A percentile compares a stretch with the other conserved stretches of the same genome.
phyloP scores from a whole-genome alignment of 805 yeast genomes.

The Pichia deserticola region DNA sequence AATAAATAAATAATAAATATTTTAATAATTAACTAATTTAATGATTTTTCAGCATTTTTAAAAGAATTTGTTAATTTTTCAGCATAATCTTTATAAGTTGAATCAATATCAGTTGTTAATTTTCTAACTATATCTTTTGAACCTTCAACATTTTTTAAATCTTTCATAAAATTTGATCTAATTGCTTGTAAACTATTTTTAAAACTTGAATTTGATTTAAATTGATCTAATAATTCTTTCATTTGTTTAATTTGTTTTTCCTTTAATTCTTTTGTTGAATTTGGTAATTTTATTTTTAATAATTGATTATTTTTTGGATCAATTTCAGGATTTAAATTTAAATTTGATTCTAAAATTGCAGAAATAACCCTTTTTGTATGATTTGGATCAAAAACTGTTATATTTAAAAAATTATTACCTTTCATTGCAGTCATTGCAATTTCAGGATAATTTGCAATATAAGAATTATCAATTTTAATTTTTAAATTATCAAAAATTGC shows the following conservation, averaged over 20 bases:
- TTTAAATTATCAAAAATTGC: constrained; percentile 53
- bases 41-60: constrained; percentile 44
- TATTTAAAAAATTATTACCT: constrained; percentile 52
- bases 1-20: no score
- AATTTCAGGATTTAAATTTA: constrained; percentile 74
- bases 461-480: constrained; percentile 42
- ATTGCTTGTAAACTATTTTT: constrained; percentile 47
- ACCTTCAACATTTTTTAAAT: constrained; percentile 38
- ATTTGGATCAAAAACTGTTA: constrained; percentile 85
- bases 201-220: constrained; percentile 40
- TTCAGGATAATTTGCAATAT: constrained; percentile 42
- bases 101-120: constrained; percentile 56
- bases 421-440: constrained; percentile 67
- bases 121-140: constrained; percentile 50
- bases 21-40: constrained; percentile 13
- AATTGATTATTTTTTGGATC: constrained; percentile 69
- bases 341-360: constrained; percentile 57
- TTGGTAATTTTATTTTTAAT: constrained; percentile 67
- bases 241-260: constrained; percentile 46
- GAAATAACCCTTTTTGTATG: constrained; percentile 63
- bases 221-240: constrained; percentile 60
- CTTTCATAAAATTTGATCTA: constrained; percentile 52
- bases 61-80: constrained; percentile 49
- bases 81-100: constrained; percentile 55
- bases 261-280: constrained; percentile 63